A percentile compares a stretch with the other conserved stretches of the same genome.
Evolutionary conservation across 768 basidiomycete species (phyloP).

Genomic region (Daedalea quercina): DNA sequence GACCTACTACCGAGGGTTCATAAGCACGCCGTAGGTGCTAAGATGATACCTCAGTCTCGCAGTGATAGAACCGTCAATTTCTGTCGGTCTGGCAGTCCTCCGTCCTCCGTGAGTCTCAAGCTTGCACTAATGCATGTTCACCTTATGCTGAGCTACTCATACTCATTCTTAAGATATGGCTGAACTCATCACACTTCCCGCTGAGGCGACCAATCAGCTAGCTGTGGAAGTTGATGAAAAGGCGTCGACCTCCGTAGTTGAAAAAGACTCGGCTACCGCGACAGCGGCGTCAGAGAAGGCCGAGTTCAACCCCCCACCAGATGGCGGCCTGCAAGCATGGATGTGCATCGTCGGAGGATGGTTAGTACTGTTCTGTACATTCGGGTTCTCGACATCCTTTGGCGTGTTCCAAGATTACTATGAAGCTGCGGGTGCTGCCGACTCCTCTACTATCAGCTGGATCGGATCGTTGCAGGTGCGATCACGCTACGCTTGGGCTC

Average conservation of each 20-base stretch:
- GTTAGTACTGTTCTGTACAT: conserved; percentile 6
- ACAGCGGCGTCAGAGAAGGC: background rate
- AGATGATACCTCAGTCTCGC: background rate
- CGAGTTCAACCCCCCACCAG: background rate
- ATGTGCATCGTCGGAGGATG: background rate
- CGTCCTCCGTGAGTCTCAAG: too few species aligned
- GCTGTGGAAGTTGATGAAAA: background rate
- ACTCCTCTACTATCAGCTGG: conserved; percentile 29
- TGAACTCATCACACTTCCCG: background rate
- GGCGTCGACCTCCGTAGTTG: background rate
- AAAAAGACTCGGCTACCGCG: too few species aligned
- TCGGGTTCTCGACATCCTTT: conserved; percentile 8
- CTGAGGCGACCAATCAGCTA: background rate
- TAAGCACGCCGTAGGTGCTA: background rate
- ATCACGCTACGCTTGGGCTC: background rate
- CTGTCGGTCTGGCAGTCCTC: background rate
- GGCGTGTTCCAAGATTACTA: conserved; percentile 14
- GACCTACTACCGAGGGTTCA: background rate
- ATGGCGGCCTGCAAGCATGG: conserved; percentile 1
- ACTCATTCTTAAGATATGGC: background rate
- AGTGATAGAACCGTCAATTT: background rate
- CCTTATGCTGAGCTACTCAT: too few species aligned
- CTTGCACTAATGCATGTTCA: too few species aligned
- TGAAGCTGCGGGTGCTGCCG: background rate
- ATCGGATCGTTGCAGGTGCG: conserved; percentile 40